Conservation (phyloP, 2,329 filamentous ascomycete genomes). For the Fusarium chlamydosporum region DNA sequence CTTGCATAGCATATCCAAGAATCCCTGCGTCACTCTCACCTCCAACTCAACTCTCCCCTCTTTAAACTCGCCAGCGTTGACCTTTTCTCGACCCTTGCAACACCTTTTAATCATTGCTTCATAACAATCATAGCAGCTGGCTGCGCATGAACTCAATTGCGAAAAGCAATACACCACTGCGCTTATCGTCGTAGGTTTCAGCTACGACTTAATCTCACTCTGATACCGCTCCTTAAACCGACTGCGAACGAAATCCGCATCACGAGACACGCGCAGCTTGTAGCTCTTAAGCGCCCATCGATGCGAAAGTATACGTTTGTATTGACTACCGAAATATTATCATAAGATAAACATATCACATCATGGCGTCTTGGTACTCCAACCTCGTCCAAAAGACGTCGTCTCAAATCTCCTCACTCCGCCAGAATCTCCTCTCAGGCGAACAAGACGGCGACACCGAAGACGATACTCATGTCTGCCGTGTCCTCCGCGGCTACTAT, state of each 20-base stretch:
- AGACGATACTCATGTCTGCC: constrained; percentile 95
- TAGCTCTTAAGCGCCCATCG: background rate
- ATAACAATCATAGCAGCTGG: constrained; percentile 33
- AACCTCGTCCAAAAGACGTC: constrained; percentile 77
- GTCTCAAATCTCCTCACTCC: constrained; percentile 74
- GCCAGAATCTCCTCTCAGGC: constrained; percentile 76
- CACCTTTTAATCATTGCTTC: background rate
- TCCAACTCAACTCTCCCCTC: constrained; percentile 29
- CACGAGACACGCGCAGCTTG: constrained; percentile 17
- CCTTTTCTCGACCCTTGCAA: constrained; percentile 13
- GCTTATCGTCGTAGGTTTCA: background rate
- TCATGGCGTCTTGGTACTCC: constrained; percentile 85
- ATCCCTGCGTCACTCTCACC: constrained; percentile 47
- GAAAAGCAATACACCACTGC: background rate
- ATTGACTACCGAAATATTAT: background rate
- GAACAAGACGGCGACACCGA: constrained; percentile 80
- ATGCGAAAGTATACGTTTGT: constrained; percentile 16
- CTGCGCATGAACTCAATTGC: constrained; percentile 22
- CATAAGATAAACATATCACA: constrained; percentile 52
- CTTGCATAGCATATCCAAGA: constrained; percentile 20
- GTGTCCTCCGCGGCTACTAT: constrained; percentile 94
- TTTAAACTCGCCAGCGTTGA: constrained; percentile 27
- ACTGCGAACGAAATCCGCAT: constrained; percentile 6
- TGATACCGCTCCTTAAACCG: constrained; percentile 12
- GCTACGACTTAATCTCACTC: background rate